Base-by-base conservation (phyloP, 108 stramenopile genomes). In the Stephanodiscus minutulus region DNA sequence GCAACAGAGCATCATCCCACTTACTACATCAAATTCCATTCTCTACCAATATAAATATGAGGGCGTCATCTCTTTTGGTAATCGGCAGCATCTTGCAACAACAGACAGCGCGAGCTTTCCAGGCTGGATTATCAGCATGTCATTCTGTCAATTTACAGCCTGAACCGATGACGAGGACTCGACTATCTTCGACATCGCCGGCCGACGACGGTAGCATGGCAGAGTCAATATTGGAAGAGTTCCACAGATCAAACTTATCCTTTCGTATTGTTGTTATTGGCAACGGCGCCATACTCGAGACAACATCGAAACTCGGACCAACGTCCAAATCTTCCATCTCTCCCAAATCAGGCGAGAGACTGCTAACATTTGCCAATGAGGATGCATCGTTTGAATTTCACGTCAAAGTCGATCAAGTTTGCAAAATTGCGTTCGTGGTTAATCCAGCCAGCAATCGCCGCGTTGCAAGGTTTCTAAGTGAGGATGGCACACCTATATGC, bases 341-440 rank as follows among this genome's bases (percentile, higher is more conserved):
- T 5, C 88, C 92, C 33, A 82, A 77, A 65, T 85, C 87, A 11
- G 88, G 87, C 18, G 81, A 79, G 21, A 67, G 64, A 64, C 53
- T 94, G 1, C 58, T 88, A 29, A 91, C 92, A n/a, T 84, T 94
- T 62, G 88, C 92, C 24, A 79, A 84, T 5, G 71, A 76, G 25
- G 88, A 94, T 80, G 65, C 81, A 41, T 83, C 83, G 18, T 91
- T 90, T 83, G 92, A 94, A 83, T 90, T 94, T 62, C 92, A 94
- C 75, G 29, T 94, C 18, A 84, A 83, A 59, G 53, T 86, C 0
- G 82, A 74, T 31, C 66, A 85, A 44, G 72, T 94, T 3, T 72
- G 72, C 59, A 89, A 85, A 57, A 70, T 89, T 46, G 80, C 56
- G 9, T 73, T 93, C 60, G 77, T 83, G 7, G 74, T 83, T 59